A percentile compares a stretch with the other conserved stretches of the same genome.
These are phyloP conservation scores for Ustilago shanxiensis DNA, from an alignment of 1,284 basidiomycete genomes.

Conservation along the genomic window DNA sequence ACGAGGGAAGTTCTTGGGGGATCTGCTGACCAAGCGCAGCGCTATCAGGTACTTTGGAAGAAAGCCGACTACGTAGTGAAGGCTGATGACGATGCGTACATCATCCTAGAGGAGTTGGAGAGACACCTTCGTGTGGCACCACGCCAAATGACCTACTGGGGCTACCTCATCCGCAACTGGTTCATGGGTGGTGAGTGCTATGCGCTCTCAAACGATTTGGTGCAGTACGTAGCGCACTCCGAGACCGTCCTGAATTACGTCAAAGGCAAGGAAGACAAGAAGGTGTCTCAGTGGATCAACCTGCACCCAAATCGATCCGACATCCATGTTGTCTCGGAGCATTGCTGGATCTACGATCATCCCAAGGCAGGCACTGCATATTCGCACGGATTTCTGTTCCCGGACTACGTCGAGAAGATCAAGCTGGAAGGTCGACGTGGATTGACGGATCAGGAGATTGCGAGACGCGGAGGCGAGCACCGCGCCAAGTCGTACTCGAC, in stretches of 20 bases:
- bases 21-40: constrained; percentile 23
- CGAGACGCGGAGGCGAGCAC: constrained; percentile 71
- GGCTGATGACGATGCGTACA: constrained; percentile 68
- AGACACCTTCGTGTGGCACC: constrained; percentile 66
- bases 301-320: constrained; percentile 83
- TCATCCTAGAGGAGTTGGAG: constrained; percentile 68
- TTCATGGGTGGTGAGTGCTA: constrained; percentile 99
- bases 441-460: constrained; percentile 69
- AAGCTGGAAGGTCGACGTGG: constrained; percentile 71
- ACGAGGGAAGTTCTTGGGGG: constrained; percentile 45
- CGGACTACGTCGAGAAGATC: constrained; percentile 83
- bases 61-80: constrained; percentile 69
- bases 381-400: constrained; percentile 96
- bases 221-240: constrained; percentile 87
- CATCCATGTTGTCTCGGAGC: constrained; percentile 90
- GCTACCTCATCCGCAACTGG: constrained; percentile 85
- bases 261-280: constrained; percentile 92
- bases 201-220: constrained; percentile 88
- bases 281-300: constrained; percentile 91
- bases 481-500: constrained; percentile 80
- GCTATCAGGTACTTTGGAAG: constrained; percentile 66
- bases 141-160: constrained; percentile 67
- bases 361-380: constrained; percentile 89
- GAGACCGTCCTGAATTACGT: constrained; percentile 78
- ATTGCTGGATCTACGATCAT: constrained; percentile 98